These are phyloP conservation scores for Mycena maculata DNA, from an alignment of 768 basidiomycete genomes.

Conservation along the genomic window DNA sequence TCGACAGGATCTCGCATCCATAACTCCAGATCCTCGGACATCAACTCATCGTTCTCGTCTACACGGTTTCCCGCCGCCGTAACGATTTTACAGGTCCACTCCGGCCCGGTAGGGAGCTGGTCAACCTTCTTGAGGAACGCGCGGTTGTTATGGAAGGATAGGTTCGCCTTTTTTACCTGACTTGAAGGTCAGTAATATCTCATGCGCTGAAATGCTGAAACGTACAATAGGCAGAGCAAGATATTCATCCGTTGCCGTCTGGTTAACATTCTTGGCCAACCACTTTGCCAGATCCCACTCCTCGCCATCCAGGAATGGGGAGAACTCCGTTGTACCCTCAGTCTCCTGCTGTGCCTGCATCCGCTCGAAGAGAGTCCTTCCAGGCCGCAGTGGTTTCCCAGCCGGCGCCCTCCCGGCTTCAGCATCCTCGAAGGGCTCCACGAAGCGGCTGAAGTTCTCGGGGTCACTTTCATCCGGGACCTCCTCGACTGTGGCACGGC, in stretches of 20 bases:
- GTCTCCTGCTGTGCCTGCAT: not conserved
- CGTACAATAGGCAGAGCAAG: conserved; percentile 17
- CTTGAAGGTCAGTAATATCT: not conserved
- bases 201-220: not conserved
- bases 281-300: too few relatives aligned
- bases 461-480: conserved; percentile 20
- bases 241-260: conserved; percentile 24
- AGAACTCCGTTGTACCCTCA: not conserved
- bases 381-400: not conserved
- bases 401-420: not conserved
- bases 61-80: conserved; percentile 30
- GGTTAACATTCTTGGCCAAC: conserved; percentile 25
- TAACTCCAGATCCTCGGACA: conserved; percentile 6
- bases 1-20: conserved; percentile 26
- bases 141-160: not conserved
- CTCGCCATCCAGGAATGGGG: conserved; percentile 28
- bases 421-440: not conserved
- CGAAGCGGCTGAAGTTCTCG: conserved; percentile 1
- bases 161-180: not conserved
- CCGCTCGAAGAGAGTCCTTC: conserved; percentile 32
- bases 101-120: conserved; percentile 32
- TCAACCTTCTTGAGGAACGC: too few relatives aligned
- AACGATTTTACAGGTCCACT: conserved; percentile 38
- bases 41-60: not conserved
- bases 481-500: conserved; percentile 16